A percentile compares a stretch with the other conserved stretches of the same genome.
These are phyloP conservation scores for Torulaspora microellipsoides DNA, from an alignment of 805 yeast genomes.

Conservation along the genomic window DNA sequence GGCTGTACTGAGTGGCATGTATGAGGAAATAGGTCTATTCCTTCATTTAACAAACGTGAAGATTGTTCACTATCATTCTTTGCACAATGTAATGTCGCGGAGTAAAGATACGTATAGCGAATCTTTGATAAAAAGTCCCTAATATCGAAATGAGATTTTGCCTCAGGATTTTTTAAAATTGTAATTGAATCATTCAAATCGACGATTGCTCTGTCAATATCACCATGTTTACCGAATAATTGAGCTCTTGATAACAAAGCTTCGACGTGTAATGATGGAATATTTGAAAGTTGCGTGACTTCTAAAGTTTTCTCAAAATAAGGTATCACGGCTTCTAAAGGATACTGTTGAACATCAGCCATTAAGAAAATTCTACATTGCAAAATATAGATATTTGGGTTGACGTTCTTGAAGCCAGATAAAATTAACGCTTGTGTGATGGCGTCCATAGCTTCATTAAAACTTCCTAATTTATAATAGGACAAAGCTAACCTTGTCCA, in stretches of 20 bases:
- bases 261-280: conserved; percentile 15
- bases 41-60: background rate
- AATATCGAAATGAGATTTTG: conserved; percentile 4
- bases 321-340: conserved; percentile 10
- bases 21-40: conserved; percentile 8
- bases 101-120: conserved; percentile 13
- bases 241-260: conserved; percentile 24
- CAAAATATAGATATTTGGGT: conserved; percentile 11
- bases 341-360: conserved; percentile 8
- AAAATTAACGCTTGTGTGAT: background rate
- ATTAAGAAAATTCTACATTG: conserved; percentile 19
- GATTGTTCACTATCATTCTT: background rate
- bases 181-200: conserved; percentile 15
- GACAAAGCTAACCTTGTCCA: conserved; percentile 25
- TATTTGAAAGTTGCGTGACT: conserved; percentile 8
- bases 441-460: conserved; percentile 21
- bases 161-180: conserved; percentile 12
- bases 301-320: conserved; percentile 16
- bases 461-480: conserved; percentile 21
- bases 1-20: conserved; percentile 12
- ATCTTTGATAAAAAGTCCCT: conserved; percentile 15
- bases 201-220: conserved; percentile 10
- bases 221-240: conserved; percentile 15
- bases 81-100: conserved; percentile 13
- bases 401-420: background rate